These are phyloP conservation scores for Lasiosphaeria hispida DNA, from an alignment of 495 filamentous ascomycete species.

Conservation along the genomic window DNA sequence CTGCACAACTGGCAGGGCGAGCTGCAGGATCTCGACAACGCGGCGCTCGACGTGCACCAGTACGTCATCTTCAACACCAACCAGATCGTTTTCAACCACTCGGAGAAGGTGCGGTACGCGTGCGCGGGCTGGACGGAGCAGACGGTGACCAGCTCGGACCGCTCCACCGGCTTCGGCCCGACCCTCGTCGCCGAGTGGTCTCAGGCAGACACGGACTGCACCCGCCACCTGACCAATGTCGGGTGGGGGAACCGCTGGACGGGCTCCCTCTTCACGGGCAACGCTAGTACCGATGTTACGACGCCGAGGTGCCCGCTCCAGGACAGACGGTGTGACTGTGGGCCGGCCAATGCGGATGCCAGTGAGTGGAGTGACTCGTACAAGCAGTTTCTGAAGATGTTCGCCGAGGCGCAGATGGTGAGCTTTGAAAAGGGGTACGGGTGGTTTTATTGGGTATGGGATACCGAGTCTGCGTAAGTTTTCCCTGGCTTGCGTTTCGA, in stretches of 20 bases:
- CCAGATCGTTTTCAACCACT: constrained; percentile 71
- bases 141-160: constrained; percentile 65
- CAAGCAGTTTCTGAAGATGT: constrained; percentile 81
- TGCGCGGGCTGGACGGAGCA: constrained; percentile 84
- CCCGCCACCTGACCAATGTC: constrained; percentile 83
- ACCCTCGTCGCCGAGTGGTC: constrained; percentile 98
- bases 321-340: constrained; percentile 66
- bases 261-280: constrained; percentile 64
- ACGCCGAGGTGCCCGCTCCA: constrained; percentile 69
- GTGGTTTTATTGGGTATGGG: constrained; percentile 96
- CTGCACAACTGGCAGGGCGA: constrained; percentile 74
- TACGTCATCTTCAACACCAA: constrained; percentile 84
- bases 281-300: constrained; percentile 52
- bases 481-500: neutral
- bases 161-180: constrained; percentile 81
- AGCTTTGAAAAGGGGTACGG: constrained; percentile 89
- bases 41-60: constrained; percentile 91
- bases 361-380: constrained; percentile 67
- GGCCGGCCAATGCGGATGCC: constrained; percentile 69
- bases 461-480: constrained; percentile 45
- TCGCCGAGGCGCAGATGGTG: constrained; percentile 93
- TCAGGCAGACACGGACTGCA: constrained; percentile 97
- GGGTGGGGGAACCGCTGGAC: constrained; percentile 87
- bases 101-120: constrained; percentile 74
- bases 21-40: constrained; percentile 52